Evolutionary conservation across 345 rosid genomes (phyloP).

Genomic region (Melastoma malabathricum): DNA sequence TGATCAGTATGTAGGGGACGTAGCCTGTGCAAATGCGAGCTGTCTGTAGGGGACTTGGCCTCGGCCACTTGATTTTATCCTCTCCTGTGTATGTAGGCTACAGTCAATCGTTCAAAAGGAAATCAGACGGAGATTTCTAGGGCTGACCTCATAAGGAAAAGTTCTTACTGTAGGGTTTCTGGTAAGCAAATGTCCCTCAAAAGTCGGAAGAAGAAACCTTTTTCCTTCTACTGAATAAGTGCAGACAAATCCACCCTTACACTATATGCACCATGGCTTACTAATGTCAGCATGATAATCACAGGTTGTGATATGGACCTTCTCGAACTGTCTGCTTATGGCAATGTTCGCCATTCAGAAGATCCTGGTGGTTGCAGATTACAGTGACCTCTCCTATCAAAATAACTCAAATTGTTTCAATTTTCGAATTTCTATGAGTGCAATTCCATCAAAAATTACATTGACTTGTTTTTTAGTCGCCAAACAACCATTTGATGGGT

Average conservation of each 20-base stretch:
- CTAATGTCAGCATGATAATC: neutral
- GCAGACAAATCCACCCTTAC: neutral
- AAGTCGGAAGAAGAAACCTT: neutral
- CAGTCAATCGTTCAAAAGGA: slow-evolving; percentile 81
- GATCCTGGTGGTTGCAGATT: slow-evolving; percentile 76
- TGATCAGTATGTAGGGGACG: too few relatives aligned
- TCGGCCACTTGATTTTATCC: neutral
- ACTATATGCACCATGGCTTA: too few relatives aligned
- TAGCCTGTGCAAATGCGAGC: too few relatives aligned
- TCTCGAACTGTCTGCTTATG: slow-evolving; percentile 74
- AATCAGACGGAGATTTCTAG: slow-evolving; percentile 65
- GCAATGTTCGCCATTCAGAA: slow-evolving; percentile 49
- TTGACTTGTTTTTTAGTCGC: neutral
- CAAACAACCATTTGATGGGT: too few relatives aligned
- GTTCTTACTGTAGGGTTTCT: slow-evolving; percentile 83
- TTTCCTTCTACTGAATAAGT: neutral
- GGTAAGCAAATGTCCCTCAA: slow-evolving; percentile 23
- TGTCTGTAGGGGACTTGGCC: neutral
- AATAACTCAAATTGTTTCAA: too few relatives aligned
- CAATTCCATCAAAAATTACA: too few relatives aligned
- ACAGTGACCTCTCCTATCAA: slow-evolving; percentile 31
- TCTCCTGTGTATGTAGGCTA: slow-evolving; percentile 33
- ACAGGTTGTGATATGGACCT: slow-evolving; percentile 90
- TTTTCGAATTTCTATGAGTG: too few relatives aligned
- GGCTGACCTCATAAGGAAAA: slow-evolving; percentile 73